phyloP scores from a whole-genome alignment of 495 filamentous ascomycete genomes.

The Trichocladium antarcticum region DNA sequence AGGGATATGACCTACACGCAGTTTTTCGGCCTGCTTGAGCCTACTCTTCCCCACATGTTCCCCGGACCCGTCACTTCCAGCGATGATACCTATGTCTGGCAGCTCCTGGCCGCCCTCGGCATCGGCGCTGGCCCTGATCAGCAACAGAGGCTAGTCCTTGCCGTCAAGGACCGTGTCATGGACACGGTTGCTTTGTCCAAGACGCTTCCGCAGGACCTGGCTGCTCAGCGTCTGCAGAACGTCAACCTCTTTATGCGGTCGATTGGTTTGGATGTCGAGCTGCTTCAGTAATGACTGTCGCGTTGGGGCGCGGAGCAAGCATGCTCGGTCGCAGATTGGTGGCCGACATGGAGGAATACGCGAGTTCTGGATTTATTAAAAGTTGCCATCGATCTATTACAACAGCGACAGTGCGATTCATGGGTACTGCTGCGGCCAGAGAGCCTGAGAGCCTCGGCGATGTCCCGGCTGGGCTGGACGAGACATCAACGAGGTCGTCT shows the following conservation, averaged over 20 bases:
- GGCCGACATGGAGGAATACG: not conserved
- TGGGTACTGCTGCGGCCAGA: not conserved
- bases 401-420: not conserved
- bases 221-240: slow-evolving; percentile 66
- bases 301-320: not conserved
- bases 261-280: slow-evolving; percentile 91
- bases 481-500: too few relatives aligned
- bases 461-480: too few relatives aligned
- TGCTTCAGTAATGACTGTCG: slow-evolving; percentile 53
- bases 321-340: not conserved
- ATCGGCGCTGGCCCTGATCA: slow-evolving; percentile 86
- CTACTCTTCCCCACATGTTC: slow-evolving; percentile 72
- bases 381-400: not conserved
- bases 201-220: slow-evolving; percentile 76
- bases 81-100: slow-evolving; percentile 94
- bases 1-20: slow-evolving; percentile 60
- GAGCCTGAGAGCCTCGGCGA: not conserved
- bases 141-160: slow-evolving; percentile 85
- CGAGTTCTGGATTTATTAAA: slow-evolving; percentile 10
- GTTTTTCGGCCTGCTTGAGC: slow-evolving; percentile 80
- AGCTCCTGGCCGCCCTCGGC: slow-evolving; percentile 88
- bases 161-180: slow-evolving; percentile 97
- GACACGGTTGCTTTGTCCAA: slow-evolving; percentile 82
- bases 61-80: slow-evolving; percentile 68
- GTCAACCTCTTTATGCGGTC: slow-evolving; percentile 98